Conservation (phyloP, 106 monocot genomes). For the Dendrobium huoshanense region DNA sequence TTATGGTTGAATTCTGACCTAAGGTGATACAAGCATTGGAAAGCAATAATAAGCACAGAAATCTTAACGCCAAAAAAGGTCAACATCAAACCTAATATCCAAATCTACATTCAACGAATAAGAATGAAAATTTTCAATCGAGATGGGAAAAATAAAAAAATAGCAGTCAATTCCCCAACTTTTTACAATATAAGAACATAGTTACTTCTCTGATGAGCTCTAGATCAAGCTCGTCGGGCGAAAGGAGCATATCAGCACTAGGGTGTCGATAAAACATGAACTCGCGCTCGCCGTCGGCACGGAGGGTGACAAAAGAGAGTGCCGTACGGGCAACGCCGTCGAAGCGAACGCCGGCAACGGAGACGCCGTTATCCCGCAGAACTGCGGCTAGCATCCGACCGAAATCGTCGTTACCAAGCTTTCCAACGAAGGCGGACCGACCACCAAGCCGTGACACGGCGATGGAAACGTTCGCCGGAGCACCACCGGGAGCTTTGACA, state of each 20-base stretch:
- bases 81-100: no score
- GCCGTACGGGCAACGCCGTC: conserved; percentile 13
- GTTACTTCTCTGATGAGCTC: conserved; percentile 17
- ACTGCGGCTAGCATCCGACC: conserved; percentile 11
- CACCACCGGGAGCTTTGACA: conserved; percentile 20
- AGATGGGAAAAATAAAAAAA: background rate
- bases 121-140: background rate
- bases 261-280: conserved; percentile 26
- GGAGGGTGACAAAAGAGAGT: conserved; percentile 20
- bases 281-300: conserved; percentile 17
- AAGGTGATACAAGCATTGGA: no score
- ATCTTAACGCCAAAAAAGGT: no score
- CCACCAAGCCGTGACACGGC: conserved; percentile 14
- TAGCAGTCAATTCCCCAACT: background rate
- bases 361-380: conserved; percentile 16
- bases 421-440: conserved; percentile 16
- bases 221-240: conserved; percentile 1
- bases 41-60: no score
- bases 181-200: background rate
- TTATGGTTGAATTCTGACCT: no score
- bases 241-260: conserved; percentile 18
- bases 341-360: conserved; percentile 5
- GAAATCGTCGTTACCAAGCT: conserved; percentile 20
- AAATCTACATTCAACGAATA: no score
- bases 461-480: conserved; percentile 22